Percentiles rank a stretch among this genome's conserved stretches.
phyloP scores from a whole-genome alignment of 495 filamentous ascomycete species.

The Penicillium cinerascens region DNA sequence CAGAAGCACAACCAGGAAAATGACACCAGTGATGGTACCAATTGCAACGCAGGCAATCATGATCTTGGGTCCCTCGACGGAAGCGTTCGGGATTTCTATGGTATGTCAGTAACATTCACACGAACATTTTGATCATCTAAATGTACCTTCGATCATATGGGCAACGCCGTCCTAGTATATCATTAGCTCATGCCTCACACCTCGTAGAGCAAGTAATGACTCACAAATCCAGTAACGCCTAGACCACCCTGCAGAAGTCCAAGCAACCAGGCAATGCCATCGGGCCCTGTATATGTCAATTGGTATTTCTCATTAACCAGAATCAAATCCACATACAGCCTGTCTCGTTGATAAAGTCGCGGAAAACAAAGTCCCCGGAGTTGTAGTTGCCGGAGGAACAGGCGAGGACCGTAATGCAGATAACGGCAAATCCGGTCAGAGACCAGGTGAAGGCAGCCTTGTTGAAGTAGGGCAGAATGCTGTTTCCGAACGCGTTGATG shows the following conservation, averaged over 20 bases:
- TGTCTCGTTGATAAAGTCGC: conserved; percentile 56
- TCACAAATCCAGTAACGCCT: conserved; percentile 57
- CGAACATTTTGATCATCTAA: background rate
- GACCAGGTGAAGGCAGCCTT: conserved; percentile 65
- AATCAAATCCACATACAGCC: conserved; percentile 43
- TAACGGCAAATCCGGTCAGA: conserved; percentile 62
- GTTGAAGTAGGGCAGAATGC: conserved; percentile 60
- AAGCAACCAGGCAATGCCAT: conserved; percentile 62
- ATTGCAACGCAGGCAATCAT: conserved; percentile 71
- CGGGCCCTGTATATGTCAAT: conserved; percentile 41
- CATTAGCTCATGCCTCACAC: conserved; percentile 8
- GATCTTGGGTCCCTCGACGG: conserved; percentile 63
- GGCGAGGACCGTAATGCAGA: conserved; percentile 62
- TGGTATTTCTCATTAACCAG: background rate
- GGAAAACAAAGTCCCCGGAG: conserved; percentile 55
- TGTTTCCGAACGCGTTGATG: conserved; percentile 65
- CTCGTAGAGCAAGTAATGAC: conserved; percentile 6
- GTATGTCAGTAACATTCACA: conserved; percentile 12
- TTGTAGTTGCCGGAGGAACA: conserved; percentile 60
- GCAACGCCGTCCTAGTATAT: conserved; percentile 49
- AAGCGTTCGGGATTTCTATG: conserved; percentile 65
- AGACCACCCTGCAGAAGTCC: conserved; percentile 61
- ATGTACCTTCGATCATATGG: conserved; percentile 46
- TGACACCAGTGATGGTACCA: conserved; percentile 62
- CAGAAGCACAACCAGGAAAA: conserved; percentile 64